Evolutionary conservation across 257 asterid genomes (phyloP).

Genomic region (Penstemon barbatus): DNA sequence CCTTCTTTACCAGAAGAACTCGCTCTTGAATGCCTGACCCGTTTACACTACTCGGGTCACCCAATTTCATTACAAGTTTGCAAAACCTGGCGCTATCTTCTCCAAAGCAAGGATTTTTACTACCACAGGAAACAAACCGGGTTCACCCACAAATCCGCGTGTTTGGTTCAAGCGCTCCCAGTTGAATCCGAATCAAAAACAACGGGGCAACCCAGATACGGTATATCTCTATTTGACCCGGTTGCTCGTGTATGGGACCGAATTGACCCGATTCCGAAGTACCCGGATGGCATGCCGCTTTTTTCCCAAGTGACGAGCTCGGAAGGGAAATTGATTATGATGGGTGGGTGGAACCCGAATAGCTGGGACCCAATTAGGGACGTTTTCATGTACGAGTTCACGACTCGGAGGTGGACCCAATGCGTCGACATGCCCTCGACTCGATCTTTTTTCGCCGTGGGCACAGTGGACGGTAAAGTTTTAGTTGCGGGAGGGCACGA

Average conservation of each 20-base stretch:
- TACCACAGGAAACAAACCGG: slow-evolving; percentile 58
- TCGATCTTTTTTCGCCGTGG: slow-evolving; percentile 78
- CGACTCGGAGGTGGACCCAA: slow-evolving; percentile 62
- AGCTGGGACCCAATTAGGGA: slow-evolving; percentile 80
- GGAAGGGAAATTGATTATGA: slow-evolving; percentile 60
- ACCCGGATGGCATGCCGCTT: slow-evolving; percentile 70
- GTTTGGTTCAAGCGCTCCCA: slow-evolving; percentile 68
- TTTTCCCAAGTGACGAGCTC: slow-evolving; percentile 71
- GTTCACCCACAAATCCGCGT: slow-evolving; percentile 59
- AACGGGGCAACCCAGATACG: slow-evolving; percentile 60
- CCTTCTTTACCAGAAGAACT: slow-evolving; percentile 84
- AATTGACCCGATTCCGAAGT: slow-evolving; percentile 62
- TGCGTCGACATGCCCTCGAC: slow-evolving; percentile 69
- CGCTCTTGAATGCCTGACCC: slow-evolving; percentile 76
- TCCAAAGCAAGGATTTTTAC: slow-evolving; percentile 69
- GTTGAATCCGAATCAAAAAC: slow-evolving; percentile 47
- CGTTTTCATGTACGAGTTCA: slow-evolving; percentile 72
- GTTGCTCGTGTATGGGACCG: slow-evolving; percentile 56
- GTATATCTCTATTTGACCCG: slow-evolving; percentile 65
- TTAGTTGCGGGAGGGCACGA: slow-evolving; percentile 91
- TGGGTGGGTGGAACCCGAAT: slow-evolving; percentile 88
- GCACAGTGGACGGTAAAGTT: slow-evolving; percentile 52
- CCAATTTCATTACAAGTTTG: slow-evolving; percentile 58
- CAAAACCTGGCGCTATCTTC: slow-evolving; percentile 56
- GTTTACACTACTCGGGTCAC: slow-evolving; percentile 78